Base-by-base conservation (phyloP, 495 filamentous ascomycete species). In the Trichoderma erinaceum region DNA sequence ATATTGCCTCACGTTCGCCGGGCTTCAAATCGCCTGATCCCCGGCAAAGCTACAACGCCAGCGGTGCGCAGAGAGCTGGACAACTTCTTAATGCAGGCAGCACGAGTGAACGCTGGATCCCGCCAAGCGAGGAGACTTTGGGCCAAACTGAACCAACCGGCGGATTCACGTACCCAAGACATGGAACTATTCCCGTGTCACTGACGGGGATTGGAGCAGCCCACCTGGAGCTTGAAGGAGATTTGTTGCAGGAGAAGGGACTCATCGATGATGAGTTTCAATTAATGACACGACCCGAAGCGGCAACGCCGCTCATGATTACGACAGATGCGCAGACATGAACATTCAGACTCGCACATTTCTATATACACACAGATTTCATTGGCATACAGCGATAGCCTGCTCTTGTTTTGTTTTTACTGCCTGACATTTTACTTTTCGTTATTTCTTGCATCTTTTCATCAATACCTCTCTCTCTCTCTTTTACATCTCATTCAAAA, bases 251-350 rank as follows among this genome's bases (percentile, higher is more conserved):
- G 16, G 56, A 61, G 56, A 61, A 61, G 25, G 56, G 56, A 15
- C 11, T 61, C 11, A 32, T 61, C 10, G 41, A 66, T 16, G 65
- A 50, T 43, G 65, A 48, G 21, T 66, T 66, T 41, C 41, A 44
- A 4, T 15, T 66, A 21, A 46, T 66, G 27, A 46, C 65, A 46
- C 41, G 43, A 38, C 41, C 41, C 21, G 65, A 66, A 12, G 64
- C 41, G 32, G 27, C 44, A 41, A 15, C 43, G 63, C 35, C 63
- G 16, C 32, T 65, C 7, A 65, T 65, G 63, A 65, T 65, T 32
- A 66, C 65, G 65, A 66, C 65, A 66, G 65, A 66, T 46, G 65
- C 27, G 11, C 41, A 44, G 65, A 46, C 65, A 66, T 66, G 65
- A 66, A n/a, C 10, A 56, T 1, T n/a, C 18, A 56, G 50, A 56